Evolutionary conservation across 2,329 filamentous ascomycete species (phyloP), one percentile per base, ranked within the genome.

Genomic region (Colletotrichum cereale): DNA sequence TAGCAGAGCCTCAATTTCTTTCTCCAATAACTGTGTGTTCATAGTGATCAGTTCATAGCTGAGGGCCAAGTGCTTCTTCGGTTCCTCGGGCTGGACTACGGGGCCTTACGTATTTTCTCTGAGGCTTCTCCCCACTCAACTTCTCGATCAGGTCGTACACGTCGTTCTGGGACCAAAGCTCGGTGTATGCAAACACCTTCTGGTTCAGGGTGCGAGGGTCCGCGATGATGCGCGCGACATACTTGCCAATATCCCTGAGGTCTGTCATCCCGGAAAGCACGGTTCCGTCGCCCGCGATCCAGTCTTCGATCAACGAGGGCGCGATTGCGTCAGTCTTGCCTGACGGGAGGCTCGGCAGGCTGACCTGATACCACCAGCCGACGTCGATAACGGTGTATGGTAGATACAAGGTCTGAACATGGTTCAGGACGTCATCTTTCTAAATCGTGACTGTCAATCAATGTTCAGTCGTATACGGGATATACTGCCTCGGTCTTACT

Each of bases 331-430:
- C n/a, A n/a, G 82, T 78, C 7, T 73, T 58, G 21, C 57, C 42
- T 10, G 76, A 81, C 2, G 78, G 75, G 0, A 80, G 63, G 26
- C 62, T 34, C 0, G 78, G 79, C 3, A 77, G 38, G 34, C 80
- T 79, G 38, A 86, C 74, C 74, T 89, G 86, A 75, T 87, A 86
- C 88, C 88, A 90, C 80, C 81, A 88, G n/a, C 88, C 88, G 16
- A 89, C 83, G 72, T 90, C 88, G 61, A 90, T 84, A 75, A 87
- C 80, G 7, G 88, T 90, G 78, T 86, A 90, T 0, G 86, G 86
- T 1, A 90, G 80, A 40, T 80, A 78, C 2, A 86, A 75, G 65
- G 81, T 78, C 74, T 85, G 84, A 70, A 89, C 80, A 64, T 86
- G 82, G 67, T 86, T 82, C 75, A 86, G 82, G 16, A 88, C 80